These are phyloP conservation scores for Mycena floridula DNA, from an alignment of 768 basidiomycete genomes.

Conservation along the genomic window DNA sequence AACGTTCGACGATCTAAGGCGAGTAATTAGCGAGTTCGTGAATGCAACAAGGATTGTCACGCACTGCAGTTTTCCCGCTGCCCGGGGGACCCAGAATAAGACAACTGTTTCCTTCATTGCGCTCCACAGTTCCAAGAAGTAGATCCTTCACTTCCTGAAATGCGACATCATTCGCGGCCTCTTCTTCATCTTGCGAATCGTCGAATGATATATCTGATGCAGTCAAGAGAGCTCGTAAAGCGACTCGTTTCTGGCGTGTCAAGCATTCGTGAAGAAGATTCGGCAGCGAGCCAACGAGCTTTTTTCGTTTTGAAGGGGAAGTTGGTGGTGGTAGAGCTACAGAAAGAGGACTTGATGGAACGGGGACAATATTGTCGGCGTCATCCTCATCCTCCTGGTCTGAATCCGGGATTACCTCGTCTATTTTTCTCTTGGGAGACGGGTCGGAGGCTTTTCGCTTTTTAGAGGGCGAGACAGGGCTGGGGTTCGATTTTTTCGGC, in stretches of 20 bases:
- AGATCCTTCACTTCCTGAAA: constrained; percentile 55
- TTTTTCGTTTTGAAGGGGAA: background rate
- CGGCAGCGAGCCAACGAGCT: constrained; percentile 31
- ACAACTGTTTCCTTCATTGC: constrained; percentile 93
- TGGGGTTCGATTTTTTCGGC: background rate
- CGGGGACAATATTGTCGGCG: background rate
- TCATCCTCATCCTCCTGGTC: background rate
- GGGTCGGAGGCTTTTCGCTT: background rate
- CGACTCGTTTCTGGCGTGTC: constrained; percentile 50
- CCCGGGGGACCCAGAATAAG: constrained; percentile 80
- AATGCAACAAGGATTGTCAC: constrained; percentile 14
- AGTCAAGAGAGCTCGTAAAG: constrained; percentile 39
- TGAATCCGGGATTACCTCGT: background rate
- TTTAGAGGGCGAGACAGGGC: background rate
- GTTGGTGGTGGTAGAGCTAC: constrained; percentile 1
- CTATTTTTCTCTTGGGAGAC: constrained; percentile 1
- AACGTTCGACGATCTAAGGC: constrained; percentile 53
- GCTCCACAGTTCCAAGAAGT: constrained; percentile 63
- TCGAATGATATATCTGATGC: constrained; percentile 18
- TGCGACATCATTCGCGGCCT: constrained; percentile 43
- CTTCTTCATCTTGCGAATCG: constrained; percentile 24
- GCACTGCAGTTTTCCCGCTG: constrained; percentile 78
- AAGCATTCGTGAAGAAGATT: constrained; percentile 39
- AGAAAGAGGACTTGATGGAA: constrained; percentile 2
- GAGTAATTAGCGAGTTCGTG: constrained; percentile 2